Evolutionary conservation across 1,139 yeast species (phyloP), one percentile per base, ranked within the genome.

Genomic region (Petasospora fabianii): DNA sequence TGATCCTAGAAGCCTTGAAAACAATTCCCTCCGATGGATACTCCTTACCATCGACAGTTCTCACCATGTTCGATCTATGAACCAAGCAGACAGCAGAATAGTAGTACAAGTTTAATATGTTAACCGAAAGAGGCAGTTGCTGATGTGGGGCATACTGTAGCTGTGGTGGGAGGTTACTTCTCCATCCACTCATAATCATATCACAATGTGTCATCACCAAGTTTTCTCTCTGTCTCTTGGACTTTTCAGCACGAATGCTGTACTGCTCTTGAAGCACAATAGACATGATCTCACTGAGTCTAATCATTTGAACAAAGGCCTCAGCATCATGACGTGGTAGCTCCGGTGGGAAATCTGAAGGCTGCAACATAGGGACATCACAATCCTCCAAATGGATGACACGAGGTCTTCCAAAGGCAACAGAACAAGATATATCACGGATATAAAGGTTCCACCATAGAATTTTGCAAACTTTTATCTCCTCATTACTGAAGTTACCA

Each of bases 1-100:
- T 80, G 83, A 83, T 82, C 55, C 86, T 77, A 2, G 94, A 87
- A 0, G 95, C 87, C 59, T 84, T 90, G 66, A 84, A 84, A 3
- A 90, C 83, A 46, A 85, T 84, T 12, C 92, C 88, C 84, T 92
- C 75, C 9, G 57, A 55, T 71, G 77, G 52, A 71, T 73, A 56
- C 27, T 47, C 51, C 46, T 41, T 53, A 30, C 54, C 59, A 37
- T 49, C 43, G 2, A 51, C 48, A 8, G 55, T 41, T 33, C 54
- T 53, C 15, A 56, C 48, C 51, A 84, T 76, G 53, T 83, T 83
- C 9, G 87, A 77, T 38, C 90, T 67, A 58, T 85, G 95, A 33
- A 84, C 75, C 51, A 83, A 66, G 51, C 84, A 81, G 37, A 85
- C 69, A 22, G 85, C 67, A 27, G 85, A 77, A 60, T 84, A 84